Evolutionary conservation across 768 basidiomycete genomes (phyloP).

Genomic region (Paxillus involutus): DNA sequence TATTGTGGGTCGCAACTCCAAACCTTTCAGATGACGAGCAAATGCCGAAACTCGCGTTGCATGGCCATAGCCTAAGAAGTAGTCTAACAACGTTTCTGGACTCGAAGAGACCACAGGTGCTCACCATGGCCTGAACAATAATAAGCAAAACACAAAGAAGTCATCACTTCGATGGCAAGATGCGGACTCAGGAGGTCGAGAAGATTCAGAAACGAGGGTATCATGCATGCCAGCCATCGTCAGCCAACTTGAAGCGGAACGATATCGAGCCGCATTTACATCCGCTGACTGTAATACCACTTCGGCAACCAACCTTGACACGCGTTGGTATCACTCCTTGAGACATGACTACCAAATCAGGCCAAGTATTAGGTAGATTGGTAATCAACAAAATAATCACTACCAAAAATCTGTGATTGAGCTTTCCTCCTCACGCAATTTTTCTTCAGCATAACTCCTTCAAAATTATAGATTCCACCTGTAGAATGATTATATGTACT

Average conservation of each 20-base stretch:
- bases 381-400: too few relatives aligned
- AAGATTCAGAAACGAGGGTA: neutral
- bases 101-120: slow-evolving; percentile 13
- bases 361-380: too few relatives aligned
- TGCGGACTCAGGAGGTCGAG: neutral
- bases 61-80: slow-evolving; percentile 70
- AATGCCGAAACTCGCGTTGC: slow-evolving; percentile 82
- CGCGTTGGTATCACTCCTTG: too few relatives aligned
- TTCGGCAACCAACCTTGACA: neutral
- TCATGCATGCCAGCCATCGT: too few relatives aligned
- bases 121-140: slow-evolving; percentile 78
- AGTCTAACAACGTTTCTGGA: neutral
- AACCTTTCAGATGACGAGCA: slow-evolving; percentile 53
- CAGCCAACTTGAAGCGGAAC: neutral
- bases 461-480: too few relatives aligned
- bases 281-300: neutral
- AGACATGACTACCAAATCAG: too few relatives aligned
- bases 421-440: too few relatives aligned
- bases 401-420: too few relatives aligned
- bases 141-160: slow-evolving; percentile 50
- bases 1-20: slow-evolving; percentile 45
- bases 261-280: neutral
- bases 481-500: too few relatives aligned
- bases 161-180: neutral
- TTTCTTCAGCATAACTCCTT: too few relatives aligned